phyloP scores from a whole-genome alignment of 306 rosid species.

The Sicyos edulis region DNA sequence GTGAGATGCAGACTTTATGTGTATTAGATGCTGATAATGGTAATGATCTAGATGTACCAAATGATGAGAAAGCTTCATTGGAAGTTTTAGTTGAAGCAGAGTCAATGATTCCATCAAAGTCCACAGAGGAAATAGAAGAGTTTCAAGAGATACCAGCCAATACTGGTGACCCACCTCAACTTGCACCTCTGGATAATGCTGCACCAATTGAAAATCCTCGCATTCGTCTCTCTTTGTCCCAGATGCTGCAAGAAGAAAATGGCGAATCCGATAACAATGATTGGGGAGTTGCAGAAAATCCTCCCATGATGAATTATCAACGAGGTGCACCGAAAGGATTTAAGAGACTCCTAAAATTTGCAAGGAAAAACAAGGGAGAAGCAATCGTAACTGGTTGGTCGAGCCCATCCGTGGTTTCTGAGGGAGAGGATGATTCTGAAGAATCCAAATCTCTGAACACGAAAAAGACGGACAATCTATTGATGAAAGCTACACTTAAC shows the following conservation, averaged over 20 bases:
- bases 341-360: constrained; percentile 87
- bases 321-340: constrained; percentile 93
- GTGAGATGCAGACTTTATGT: constrained; percentile 39
- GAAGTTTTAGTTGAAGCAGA: constrained; percentile 58
- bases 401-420: constrained; percentile 89
- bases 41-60: constrained; percentile 32
- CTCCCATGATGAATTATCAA: constrained; percentile 69
- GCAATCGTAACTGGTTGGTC: constrained; percentile 69
- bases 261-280: constrained; percentile 71
- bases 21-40: constrained; percentile 33
- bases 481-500: constrained; percentile 69
- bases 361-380: constrained; percentile 90
- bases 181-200: constrained; percentile 39
- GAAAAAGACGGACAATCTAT: constrained; percentile 59
- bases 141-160: constrained; percentile 47
- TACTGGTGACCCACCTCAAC: constrained; percentile 40
- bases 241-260: constrained; percentile 93
- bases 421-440: constrained; percentile 89
- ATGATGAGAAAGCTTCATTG: constrained; percentile 41
- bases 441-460: constrained; percentile 42
- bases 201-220: constrained; percentile 59
- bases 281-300: constrained; percentile 94
- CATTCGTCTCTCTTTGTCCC: constrained; percentile 89
- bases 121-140: constrained; percentile 92
- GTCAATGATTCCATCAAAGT: constrained; percentile 65